phyloP scores from a whole-genome alignment of 768 basidiomycete genomes.

The Pilatotrama ljubarskyi region DNA sequence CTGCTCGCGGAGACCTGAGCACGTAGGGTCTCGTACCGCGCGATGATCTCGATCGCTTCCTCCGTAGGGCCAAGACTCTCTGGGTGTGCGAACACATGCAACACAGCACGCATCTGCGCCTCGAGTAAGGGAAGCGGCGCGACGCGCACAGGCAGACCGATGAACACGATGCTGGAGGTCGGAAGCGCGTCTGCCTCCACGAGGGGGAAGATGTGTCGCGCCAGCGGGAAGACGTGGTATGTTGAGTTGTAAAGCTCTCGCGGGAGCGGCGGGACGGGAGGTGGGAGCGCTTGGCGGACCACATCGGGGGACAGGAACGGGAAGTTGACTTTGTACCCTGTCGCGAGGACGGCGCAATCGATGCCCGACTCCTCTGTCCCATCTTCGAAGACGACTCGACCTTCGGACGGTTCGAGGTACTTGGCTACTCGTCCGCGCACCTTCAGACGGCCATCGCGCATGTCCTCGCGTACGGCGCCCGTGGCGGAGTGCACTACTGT shows the following conservation, averaged over 20 bases:
- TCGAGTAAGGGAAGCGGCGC: slow-evolving; percentile 79
- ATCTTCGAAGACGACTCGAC: slow-evolving; percentile 59
- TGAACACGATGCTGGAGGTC: slow-evolving; percentile 58
- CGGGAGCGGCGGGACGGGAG: slow-evolving; percentile 51
- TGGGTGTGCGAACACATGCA: slow-evolving; percentile 56
- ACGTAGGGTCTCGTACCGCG: slow-evolving; percentile 48
- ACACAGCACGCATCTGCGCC: slow-evolving; percentile 67
- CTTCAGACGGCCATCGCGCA: slow-evolving; percentile 25
- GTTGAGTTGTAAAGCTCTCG: slow-evolving; percentile 60
- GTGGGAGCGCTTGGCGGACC: slow-evolving; percentile 38
- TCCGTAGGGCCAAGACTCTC: slow-evolving; percentile 45
- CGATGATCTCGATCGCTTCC: slow-evolving; percentile 51
- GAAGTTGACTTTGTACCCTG: slow-evolving; percentile 67
- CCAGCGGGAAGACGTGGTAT: slow-evolving; percentile 69
- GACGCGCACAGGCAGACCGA: slow-evolving; percentile 59
- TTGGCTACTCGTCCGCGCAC: slow-evolving; percentile 42
- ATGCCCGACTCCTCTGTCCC: slow-evolving; percentile 54
- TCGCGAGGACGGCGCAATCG: slow-evolving; percentile 70
- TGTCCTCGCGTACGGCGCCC: slow-evolving; percentile 28
- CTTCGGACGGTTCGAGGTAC: slow-evolving; percentile 40
- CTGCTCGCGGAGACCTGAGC: slow-evolving; percentile 17
- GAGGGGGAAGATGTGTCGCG: slow-evolving; percentile 68
- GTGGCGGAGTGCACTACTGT: slow-evolving; percentile 59
- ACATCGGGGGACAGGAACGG: slow-evolving; percentile 56
- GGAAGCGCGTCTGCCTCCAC: slow-evolving; percentile 39